Percentiles rank a stretch among this genome's conserved stretches.
Evolutionary conservation across 768 basidiomycete species (phyloP).

Genomic region (Plicaturopsis crispa): DNA sequence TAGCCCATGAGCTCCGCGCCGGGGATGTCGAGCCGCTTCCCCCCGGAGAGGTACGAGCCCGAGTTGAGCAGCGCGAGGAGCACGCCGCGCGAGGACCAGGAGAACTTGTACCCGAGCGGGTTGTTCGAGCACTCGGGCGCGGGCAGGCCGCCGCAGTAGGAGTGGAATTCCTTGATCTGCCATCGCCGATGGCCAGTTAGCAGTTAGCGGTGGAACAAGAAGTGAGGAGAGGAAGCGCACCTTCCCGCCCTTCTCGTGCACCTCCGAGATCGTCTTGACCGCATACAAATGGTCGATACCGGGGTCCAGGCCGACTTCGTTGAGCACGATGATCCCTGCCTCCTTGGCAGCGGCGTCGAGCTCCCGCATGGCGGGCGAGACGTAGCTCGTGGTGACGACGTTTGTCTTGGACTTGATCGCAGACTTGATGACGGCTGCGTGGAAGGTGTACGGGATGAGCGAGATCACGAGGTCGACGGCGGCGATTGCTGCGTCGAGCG

Average conservation of each 20-base stretch:
- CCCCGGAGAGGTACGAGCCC: slow-evolving; percentile 69
- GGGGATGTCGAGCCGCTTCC: slow-evolving; percentile 55
- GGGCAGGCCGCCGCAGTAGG: slow-evolving; percentile 94
- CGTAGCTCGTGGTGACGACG: slow-evolving; percentile 95
- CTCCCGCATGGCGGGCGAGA: slow-evolving; percentile 85
- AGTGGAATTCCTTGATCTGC: slow-evolving; percentile 84
- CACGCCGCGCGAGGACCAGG: slow-evolving; percentile 95
- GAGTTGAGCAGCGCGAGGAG: slow-evolving; percentile 91
- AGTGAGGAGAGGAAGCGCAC: slow-evolving; percentile 27
- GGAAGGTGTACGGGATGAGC: slow-evolving; percentile 92
- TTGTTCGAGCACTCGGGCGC: slow-evolving; percentile 88
- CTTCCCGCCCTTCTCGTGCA: slow-evolving; percentile 93
- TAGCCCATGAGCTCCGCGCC: slow-evolving; percentile 85
- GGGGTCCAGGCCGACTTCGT: slow-evolving; percentile 96
- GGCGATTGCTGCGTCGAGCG: slow-evolving; percentile 75
- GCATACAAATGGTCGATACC: slow-evolving; percentile 94
- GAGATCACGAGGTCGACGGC: slow-evolving; percentile 92
- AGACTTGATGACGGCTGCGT: slow-evolving; percentile 76
- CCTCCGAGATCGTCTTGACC: slow-evolving; percentile 88
- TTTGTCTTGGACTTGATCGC: slow-evolving; percentile 78
- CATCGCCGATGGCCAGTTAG: slow-evolving; percentile 3
- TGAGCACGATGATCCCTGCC: slow-evolving; percentile 91
- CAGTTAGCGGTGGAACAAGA: neutral
- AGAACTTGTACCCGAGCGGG: slow-evolving; percentile 98
- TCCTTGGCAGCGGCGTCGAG: slow-evolving; percentile 75